Conservation (phyloP, 352 stramenopile genomes). For the Elongisporangium senticosum region DNA sequence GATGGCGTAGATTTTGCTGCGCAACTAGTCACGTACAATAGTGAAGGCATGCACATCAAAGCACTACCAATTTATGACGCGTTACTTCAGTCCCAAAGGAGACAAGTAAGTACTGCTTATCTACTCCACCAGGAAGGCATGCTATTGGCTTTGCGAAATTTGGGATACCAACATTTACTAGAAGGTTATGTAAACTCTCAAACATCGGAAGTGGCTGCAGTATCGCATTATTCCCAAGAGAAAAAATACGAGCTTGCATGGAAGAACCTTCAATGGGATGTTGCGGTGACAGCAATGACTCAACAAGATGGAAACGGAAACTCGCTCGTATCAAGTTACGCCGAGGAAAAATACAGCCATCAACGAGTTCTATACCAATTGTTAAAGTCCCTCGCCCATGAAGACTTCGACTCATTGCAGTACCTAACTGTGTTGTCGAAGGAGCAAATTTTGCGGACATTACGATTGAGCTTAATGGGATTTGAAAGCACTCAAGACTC, state of each 20-base stretch:
- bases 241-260: constrained; percentile 77
- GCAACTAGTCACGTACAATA: constrained; percentile 68
- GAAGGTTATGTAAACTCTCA: constrained; percentile 43
- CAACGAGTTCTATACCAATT: constrained; percentile 50
- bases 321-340: not conserved
- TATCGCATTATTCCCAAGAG: constrained; percentile 25
- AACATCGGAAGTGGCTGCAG: not conserved
- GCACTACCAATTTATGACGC: constrained; percentile 73
- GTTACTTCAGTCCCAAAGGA: constrained; percentile 40
- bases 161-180: constrained; percentile 75
- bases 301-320: constrained; percentile 1
- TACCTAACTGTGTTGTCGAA: constrained; percentile 36
- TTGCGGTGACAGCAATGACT: constrained; percentile 20
- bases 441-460: constrained; percentile 35
- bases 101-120: not conserved
- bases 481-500: constrained; percentile 68
- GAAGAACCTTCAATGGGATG: constrained; percentile 75
- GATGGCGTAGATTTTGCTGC: constrained; percentile 64
- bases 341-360: constrained; percentile 26
- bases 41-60: constrained; percentile 51
- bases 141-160: constrained; percentile 46
- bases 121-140: constrained; percentile 31
- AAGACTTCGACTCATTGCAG: constrained; percentile 33
- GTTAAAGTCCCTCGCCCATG: constrained; percentile 53
- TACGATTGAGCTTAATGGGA: constrained; percentile 58